Evolutionary conservation across 2,329 filamentous ascomycete genomes (phyloP).

Genomic region (Cyphellophora attinorum): DNA sequence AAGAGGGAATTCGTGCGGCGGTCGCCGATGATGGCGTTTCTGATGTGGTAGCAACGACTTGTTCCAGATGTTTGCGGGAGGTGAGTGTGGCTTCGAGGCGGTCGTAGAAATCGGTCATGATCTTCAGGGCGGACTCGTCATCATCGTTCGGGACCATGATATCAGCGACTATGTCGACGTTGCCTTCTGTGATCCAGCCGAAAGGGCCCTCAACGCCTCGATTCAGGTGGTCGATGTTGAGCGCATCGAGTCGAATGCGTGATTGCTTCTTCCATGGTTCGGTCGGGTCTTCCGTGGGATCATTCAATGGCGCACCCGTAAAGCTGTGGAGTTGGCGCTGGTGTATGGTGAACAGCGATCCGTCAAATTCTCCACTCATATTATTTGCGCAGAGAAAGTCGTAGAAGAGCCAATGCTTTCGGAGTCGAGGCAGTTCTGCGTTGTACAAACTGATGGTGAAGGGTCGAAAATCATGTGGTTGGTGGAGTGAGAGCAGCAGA

Average conservation of each 20-base stretch:
- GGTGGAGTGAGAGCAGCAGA: constrained; percentile 80
- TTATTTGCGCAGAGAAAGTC: constrained; percentile 92
- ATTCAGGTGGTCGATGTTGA: constrained; percentile 94
- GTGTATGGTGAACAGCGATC: constrained; percentile 94
- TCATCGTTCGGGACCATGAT: constrained; percentile 86
- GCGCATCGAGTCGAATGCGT: constrained; percentile 78
- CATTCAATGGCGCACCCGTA: constrained; percentile 50
- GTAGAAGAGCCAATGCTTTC: constrained; percentile 97
- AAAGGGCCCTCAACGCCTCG: constrained; percentile 87
- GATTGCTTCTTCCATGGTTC: constrained; percentile 93
- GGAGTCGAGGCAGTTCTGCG: constrained; percentile 81
- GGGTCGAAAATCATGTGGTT: constrained; percentile 82
- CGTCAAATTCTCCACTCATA: constrained; percentile 91
- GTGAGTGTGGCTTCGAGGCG: constrained; percentile 62
- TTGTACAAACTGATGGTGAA: constrained; percentile 94
- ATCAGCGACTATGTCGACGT: constrained; percentile 92
- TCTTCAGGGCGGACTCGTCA: constrained; percentile 82
- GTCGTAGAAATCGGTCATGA: constrained; percentile 96
- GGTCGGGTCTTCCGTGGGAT: constrained; percentile 28
- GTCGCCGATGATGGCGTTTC: constrained; percentile 11
- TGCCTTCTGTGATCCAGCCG: constrained; percentile 95
- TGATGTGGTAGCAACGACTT: background rate
- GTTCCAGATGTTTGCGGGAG: constrained; percentile 12
- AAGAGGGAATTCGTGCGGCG: background rate
- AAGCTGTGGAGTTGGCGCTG: constrained; percentile 81